Evolutionary conservation across 2,329 filamentous ascomycete species (phyloP).

Genomic region (Lachnellula occidentalis): DNA sequence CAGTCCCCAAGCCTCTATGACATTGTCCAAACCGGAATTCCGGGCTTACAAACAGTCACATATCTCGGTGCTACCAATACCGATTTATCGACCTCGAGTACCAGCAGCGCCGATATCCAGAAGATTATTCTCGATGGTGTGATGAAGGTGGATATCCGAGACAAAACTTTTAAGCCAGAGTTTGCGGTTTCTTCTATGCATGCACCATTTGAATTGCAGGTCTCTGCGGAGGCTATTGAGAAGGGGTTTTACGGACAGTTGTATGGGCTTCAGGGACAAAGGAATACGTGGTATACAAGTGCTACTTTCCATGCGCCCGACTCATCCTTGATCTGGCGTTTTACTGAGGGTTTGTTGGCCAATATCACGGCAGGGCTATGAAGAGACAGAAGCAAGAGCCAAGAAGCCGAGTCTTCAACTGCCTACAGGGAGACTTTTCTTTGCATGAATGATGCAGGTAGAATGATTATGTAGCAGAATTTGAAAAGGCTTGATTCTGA

Average conservation of each 20-base stretch:
- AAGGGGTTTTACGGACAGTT: slow-evolving; percentile 36
- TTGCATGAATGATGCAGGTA: too few species aligned
- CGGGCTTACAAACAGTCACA: slow-evolving; percentile 1
- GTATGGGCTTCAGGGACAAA: slow-evolving; percentile 37
- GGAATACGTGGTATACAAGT: slow-evolving; percentile 41
- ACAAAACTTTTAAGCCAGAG: slow-evolving; percentile 16
- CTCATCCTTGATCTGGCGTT: slow-evolving; percentile 7
- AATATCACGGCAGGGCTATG: neutral
- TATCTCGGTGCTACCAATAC: neutral
- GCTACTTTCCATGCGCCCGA: slow-evolving; percentile 26
- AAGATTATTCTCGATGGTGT: neutral
- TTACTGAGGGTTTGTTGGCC: slow-evolving; percentile 1
- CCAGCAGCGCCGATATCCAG: neutral
- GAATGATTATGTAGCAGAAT: too few species aligned
- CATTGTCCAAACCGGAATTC: slow-evolving; percentile 17
- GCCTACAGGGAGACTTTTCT: too few species aligned
- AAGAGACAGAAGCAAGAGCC: too few species aligned
- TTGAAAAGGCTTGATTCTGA: too few species aligned
- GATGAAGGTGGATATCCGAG: neutral
- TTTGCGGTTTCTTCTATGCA: slow-evolving; percentile 35
- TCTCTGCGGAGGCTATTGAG: slow-evolving; percentile 30
- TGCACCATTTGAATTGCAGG: slow-evolving; percentile 33
- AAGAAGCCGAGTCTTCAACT: too few species aligned
- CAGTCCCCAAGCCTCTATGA: slow-evolving; percentile 25
- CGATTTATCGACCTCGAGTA: too few species aligned